Evolutionary conservation across 2,329 filamentous ascomycete species (phyloP).

Genomic region (Exophiala mesophila): DNA sequence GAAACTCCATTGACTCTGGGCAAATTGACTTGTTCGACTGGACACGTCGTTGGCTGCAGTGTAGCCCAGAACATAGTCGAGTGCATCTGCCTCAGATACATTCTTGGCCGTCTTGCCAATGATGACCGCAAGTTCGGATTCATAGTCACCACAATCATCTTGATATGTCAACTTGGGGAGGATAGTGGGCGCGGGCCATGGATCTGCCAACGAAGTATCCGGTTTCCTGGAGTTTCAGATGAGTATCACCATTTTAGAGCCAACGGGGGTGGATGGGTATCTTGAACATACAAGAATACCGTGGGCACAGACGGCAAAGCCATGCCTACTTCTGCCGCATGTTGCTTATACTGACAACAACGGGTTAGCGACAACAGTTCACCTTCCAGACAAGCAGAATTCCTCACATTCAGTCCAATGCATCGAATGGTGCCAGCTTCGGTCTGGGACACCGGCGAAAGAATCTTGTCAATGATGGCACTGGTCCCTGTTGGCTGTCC

Average conservation of each 20-base stretch:
- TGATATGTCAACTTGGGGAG: constrained; percentile 34
- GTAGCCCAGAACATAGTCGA: constrained; percentile 40
- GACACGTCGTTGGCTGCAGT: constrained; percentile 39
- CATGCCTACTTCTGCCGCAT: constrained; percentile 37
- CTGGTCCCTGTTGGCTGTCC: constrained; percentile 48
- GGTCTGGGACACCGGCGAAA: constrained; percentile 33
- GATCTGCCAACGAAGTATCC: constrained; percentile 33
- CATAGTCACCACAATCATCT: constrained; percentile 39
- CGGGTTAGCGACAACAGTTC: not conserved
- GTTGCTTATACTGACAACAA: constrained; percentile 33
- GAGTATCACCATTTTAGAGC: too few species aligned
- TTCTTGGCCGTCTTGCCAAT: constrained; percentile 36
- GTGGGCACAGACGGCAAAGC: constrained; percentile 34
- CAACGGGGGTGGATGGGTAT: not conserved
- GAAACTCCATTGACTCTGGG: constrained; percentile 39
- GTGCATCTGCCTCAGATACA: constrained; percentile 34
- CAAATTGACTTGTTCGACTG: constrained; percentile 36
- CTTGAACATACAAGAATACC: constrained; percentile 31
- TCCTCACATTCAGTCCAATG: constrained; percentile 40
- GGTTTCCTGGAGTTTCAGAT: constrained; percentile 29
- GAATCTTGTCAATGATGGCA: constrained; percentile 39
- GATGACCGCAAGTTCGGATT: constrained; percentile 38
- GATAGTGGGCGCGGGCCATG: constrained; percentile 29
- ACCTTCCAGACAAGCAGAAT: not conserved
- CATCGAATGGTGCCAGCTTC: constrained; percentile 43